Conservation (phyloP, 164 flowering plant genomes). For the Liriodendron chinense region DNA sequence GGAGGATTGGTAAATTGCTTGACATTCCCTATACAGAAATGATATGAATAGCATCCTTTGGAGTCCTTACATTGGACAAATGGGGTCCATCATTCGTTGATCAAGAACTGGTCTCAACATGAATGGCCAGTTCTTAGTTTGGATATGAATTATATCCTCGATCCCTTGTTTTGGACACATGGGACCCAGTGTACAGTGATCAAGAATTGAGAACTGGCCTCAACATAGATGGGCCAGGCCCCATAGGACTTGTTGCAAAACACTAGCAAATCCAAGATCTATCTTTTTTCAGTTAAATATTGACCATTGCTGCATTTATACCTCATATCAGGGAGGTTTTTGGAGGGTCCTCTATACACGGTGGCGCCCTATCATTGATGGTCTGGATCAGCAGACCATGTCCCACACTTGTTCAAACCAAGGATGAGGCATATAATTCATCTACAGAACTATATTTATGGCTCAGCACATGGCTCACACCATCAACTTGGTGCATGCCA, state of each 20-base stretch:
- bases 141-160: no score
- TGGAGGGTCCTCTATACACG: background rate
- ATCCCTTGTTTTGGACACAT: background rate
- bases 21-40: background rate
- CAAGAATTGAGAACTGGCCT: background rate
- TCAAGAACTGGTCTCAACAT: no score
- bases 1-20: constrained; percentile 67
- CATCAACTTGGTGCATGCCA: background rate
- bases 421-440: no score
- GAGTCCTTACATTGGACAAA: background rate
- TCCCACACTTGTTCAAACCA: no score
- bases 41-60: background rate
- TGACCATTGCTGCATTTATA: background rate
- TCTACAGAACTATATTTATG: background rate
- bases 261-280: no score
- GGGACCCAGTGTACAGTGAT: background rate
- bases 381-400: no score
- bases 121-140: no score
- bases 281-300: no score
- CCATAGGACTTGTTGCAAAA: no score
- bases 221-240: no score
- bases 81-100: background rate
- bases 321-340: background rate
- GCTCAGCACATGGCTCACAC: background rate
- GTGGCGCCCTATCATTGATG: no score